Evolutionary conservation across 2,329 filamentous ascomycete species (phyloP), one percentile per base, ranked within the genome.

Genomic region (Aureobasidium subglaciale): DNA sequence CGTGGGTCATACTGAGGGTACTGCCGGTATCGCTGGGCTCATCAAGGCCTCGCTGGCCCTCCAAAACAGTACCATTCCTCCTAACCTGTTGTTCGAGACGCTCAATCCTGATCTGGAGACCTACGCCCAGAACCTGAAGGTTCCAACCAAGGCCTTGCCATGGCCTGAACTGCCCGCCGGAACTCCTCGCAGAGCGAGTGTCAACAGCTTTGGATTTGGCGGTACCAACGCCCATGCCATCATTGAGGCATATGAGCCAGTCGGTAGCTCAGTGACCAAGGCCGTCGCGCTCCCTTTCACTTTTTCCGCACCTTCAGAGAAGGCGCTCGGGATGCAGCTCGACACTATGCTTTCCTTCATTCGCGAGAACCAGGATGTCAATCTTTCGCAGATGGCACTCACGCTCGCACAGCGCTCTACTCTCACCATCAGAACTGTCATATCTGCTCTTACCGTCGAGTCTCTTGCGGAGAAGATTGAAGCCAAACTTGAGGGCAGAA

Each of bases 221-320:
- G 65, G 65, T 15, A 60, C 63, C 11, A 68, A 67, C 27, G 59
- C 61, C 1, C 65, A 67, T 43, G 62, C 59, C 2, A 64, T 67
- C 27, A 18, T 66, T 1, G 65, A 67, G 7, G 79, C 11, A 1
- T 50, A 50, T 6, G 45, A 49, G 13, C 11, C 45, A 0, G 64
- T 80, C 10, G 73, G 73, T 0, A 67, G 69, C 0, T 59, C 83
- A 0, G 65, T 83, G 0, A 60, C 84, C 0, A 82, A 83, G 62
- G 68, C 64, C 0, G 53, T 29, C 15, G 50, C 32, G 30, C 56
- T 41, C 8, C 42, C 42, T 46, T 59, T n/a, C 40, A 45, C 10
- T 55, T 32, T 34, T 43, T 61, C 46, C 62, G 65, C 56, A 56
- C 49, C 25, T 63, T 66, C 42, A 60, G 65, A 15, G 58, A 59